Base-by-base conservation (phyloP, 2,329 filamentous ascomycete species). In the Byssochlamys sp. region DNA sequence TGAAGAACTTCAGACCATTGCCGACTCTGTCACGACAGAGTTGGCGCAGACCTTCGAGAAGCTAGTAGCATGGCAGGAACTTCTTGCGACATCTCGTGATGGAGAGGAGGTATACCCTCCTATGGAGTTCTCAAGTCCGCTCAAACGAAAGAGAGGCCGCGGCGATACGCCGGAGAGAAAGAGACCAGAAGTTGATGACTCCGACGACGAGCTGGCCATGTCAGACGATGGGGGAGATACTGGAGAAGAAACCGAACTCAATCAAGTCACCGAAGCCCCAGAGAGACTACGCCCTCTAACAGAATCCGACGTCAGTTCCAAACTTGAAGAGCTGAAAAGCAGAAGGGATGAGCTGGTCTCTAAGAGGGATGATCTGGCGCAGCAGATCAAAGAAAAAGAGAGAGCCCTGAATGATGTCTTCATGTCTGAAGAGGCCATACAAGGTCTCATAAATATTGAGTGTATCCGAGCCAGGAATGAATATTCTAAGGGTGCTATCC, bases 341-440 rank as follows among this genome's bases (percentile, higher is more conserved):
- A 45, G 39, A 45, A 45, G 4, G n/a, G 2, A 6, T 4, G 39
- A 45, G 19, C 39, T 45, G 39, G 14, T 14, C 19, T 19, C 64
- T 3, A 58, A 69, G 27, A 70, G 75, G 9, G 67, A 66, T 3
- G 62, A 67, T n/a, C 27, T 75, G 2, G 63, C 29, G 7, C 50
- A 52, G 14, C 55, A 57, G 39, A 54, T 57, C 10, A 5, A 28
- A 2, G 62, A 65, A 12, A 56, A 45, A 19, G 14, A 45, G 4
- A 45, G 39, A 9, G n/a, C n/a, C 3, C n/a, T 73, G 4, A 62
- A 75, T 10, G 57, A 64, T 1, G 5, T 19, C 9, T 5, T 4
- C 2, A 7, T 24, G 2, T 65, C 71, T 33, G 59, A 69, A 12
- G 64, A 63, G 1, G 6, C n/a, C 9, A 45, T 5, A 3, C 39